Evolutionary conservation across 768 basidiomycete species (phyloP).

Genomic region (Russula vinacea): DNA sequence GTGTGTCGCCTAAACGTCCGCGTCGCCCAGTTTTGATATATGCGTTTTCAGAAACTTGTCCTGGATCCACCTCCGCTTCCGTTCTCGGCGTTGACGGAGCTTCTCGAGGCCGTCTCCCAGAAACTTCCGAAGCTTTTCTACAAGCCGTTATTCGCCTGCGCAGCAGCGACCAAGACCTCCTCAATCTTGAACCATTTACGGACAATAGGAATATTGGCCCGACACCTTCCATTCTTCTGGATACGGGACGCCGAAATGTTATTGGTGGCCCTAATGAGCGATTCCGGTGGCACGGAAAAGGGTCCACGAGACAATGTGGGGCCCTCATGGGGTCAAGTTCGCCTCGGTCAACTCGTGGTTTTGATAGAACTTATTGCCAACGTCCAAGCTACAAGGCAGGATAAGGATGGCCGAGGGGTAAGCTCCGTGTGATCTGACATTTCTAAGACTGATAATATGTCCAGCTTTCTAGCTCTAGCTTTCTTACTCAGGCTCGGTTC

Average conservation of each 20-base stretch:
- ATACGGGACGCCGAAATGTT: conserved; percentile 70
- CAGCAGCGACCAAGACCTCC: conserved; percentile 58
- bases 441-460: conserved; percentile 4
- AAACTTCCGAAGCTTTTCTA: conserved; percentile 62
- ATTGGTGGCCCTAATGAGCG: conserved; percentile 62
- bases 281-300: conserved; percentile 36
- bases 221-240: conserved; percentile 63
- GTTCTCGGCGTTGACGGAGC: conserved; percentile 44
- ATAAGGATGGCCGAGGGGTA: conserved; percentile 42
- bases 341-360: conserved; percentile 61
- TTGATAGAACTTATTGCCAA: conserved; percentile 58
- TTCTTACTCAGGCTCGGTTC: conserved; percentile 25
- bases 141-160: conserved; percentile 68
- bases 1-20: conserved; percentile 37
- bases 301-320: conserved; percentile 27
- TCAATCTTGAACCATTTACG: conserved; percentile 57
- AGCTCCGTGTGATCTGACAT: conserved; percentile 24
- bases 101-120: conserved; percentile 52
- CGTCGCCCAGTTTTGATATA: background rate
- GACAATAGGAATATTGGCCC: conserved; percentile 49
- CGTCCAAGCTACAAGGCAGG: conserved; percentile 44
- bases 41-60: conserved; percentile 43
- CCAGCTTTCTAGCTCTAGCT: conserved; percentile 17
- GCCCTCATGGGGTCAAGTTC: conserved; percentile 46
- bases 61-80: conserved; percentile 52